Evolutionary conservation across 106 monocot genomes (phyloP).

Genomic region (Allium sativum): DNA sequence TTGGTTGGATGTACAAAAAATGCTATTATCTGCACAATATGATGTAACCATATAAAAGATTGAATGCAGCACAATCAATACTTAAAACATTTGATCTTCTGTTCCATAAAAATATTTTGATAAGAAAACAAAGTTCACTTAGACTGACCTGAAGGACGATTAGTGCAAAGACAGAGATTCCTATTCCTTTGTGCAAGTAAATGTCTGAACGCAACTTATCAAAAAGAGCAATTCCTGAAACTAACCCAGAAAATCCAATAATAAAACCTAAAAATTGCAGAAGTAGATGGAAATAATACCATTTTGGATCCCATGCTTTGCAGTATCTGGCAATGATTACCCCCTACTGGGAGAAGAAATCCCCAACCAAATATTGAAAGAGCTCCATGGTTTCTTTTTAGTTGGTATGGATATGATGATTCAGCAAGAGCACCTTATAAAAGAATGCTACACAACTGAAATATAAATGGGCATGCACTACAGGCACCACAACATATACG

Average conservation of each 20-base stretch:
- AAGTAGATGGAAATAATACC: slow-evolving; percentile 61
- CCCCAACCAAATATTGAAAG: slow-evolving; percentile 85
- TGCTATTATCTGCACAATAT: slow-evolving; percentile 30
- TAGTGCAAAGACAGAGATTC: slow-evolving; percentile 66
- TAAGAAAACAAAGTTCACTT: too few relatives aligned
- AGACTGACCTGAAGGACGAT: slow-evolving; percentile 71
- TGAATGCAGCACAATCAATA: too few relatives aligned
- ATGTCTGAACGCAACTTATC: slow-evolving; percentile 60
- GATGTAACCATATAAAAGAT: too few relatives aligned
- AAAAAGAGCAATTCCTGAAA: slow-evolving; percentile 57
- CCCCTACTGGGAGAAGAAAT: slow-evolving; percentile 70
- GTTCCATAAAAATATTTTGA: too few relatives aligned
- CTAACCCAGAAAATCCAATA: slow-evolving; percentile 54
- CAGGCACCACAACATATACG: too few relatives aligned
- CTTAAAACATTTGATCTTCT: too few relatives aligned
- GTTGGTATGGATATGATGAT: slow-evolving; percentile 54
- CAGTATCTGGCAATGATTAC: slow-evolving; percentile 73
- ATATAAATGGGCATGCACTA: too few relatives aligned
- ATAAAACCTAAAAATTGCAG: slow-evolving; percentile 71
- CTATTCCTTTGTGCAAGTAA: slow-evolving; percentile 58
- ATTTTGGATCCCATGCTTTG: slow-evolving; percentile 56
- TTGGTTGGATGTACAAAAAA: slow-evolving; percentile 52
- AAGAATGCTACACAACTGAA: too few relatives aligned
- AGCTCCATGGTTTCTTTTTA: slow-evolving; percentile 70
- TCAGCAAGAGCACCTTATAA: slow-evolving; percentile 50